A percentile compares a stretch with the other conserved stretches of the same genome.
Conservation (phyloP, 2,329 filamentous ascomycete species). For the Xylaria sp. region DNA sequence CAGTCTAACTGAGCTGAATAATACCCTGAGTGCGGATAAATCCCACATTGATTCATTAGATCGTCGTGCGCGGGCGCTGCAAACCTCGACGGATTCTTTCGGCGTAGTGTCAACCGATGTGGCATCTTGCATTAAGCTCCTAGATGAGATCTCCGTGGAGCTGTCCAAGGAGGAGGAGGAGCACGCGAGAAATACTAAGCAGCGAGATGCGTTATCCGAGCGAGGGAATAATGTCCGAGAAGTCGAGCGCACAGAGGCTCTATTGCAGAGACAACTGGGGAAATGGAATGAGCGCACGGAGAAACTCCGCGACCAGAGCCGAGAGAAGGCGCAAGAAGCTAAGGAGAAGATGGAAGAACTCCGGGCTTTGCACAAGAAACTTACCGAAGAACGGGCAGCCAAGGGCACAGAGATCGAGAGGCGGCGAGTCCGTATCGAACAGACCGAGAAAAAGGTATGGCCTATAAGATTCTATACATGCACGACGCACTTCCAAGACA, state of each 20-base stretch:
- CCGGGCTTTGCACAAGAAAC: slow-evolving; percentile 74
- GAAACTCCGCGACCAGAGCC: slow-evolving; percentile 78
- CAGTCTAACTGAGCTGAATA: slow-evolving; percentile 79
- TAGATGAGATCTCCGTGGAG: slow-evolving; percentile 86
- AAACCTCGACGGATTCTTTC: slow-evolving; percentile 92
- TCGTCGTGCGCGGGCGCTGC: slow-evolving; percentile 82
- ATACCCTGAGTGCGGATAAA: slow-evolving; percentile 78
- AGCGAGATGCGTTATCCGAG: slow-evolving; percentile 86
- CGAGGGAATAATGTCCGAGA: slow-evolving; percentile 88
- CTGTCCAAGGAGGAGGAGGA: slow-evolving; percentile 92
- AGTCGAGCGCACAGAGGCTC: slow-evolving; percentile 84
- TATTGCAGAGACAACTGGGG: slow-evolving; percentile 81
- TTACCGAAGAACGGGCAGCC: slow-evolving; percentile 83
- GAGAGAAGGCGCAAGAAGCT: slow-evolving; percentile 79
- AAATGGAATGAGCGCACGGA: slow-evolving; percentile 90
- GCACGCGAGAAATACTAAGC: slow-evolving; percentile 75
- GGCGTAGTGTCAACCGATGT: slow-evolving; percentile 84
- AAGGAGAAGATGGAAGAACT: slow-evolving; percentile 91
- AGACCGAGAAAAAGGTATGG: slow-evolving; percentile 95
- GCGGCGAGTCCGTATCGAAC: slow-evolving; percentile 90
- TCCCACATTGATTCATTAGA: slow-evolving; percentile 86
- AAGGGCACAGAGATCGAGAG: slow-evolving; percentile 93
- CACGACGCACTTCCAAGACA: not conserved
- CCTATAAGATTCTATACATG: not conserved
- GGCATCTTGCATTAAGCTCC: slow-evolving; percentile 82